Evolutionary conservation across 2,329 filamentous ascomycete species (phyloP).

Genomic region (Penicillium sp.): DNA sequence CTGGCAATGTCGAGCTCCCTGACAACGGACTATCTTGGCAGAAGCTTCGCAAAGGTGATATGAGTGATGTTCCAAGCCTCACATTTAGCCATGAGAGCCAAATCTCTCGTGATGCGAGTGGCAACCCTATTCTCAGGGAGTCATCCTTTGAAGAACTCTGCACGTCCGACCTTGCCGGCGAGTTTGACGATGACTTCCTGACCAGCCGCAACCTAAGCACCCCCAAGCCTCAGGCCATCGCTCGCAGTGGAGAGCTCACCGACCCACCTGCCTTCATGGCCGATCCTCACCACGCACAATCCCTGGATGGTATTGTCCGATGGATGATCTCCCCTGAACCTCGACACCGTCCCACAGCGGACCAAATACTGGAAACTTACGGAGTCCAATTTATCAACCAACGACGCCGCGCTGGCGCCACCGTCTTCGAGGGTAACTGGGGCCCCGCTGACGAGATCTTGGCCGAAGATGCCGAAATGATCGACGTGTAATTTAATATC

Average conservation of each 20-base stretch:
- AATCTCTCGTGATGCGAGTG: conserved; percentile 73
- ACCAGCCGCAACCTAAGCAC: conserved; percentile 27
- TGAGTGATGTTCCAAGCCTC: conserved; percentile 83
- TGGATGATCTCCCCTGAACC: conserved; percentile 86
- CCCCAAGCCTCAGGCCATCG: conserved; percentile 30
- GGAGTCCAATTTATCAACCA: conserved; percentile 78
- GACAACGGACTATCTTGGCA: conserved; percentile 93
- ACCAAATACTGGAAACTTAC: conserved; percentile 70
- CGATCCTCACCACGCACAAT: conserved; percentile 69
- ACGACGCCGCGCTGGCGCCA: conserved; percentile 83
- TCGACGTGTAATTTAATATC: conserved; percentile 54
- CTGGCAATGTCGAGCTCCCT: conserved; percentile 88
- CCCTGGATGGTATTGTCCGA: conserved; percentile 79
- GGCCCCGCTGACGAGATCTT: conserved; percentile 72
- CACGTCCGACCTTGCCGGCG: conserved; percentile 46
- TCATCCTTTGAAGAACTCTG: conserved; percentile 48
- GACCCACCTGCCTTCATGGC: conserved; percentile 86
- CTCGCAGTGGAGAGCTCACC: conserved; percentile 59
- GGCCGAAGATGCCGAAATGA: conserved; percentile 62
- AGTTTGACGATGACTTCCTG: conserved; percentile 43
- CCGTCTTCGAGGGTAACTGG: conserved; percentile 94
- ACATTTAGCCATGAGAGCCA: conserved; percentile 75
- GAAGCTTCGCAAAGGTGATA: conserved; percentile 82
- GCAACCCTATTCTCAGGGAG: conserved; percentile 60
- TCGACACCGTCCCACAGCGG: conserved; percentile 69